Conservation (phyloP, 2,329 filamentous ascomycete species). For the Pseudogymnoascus sp. region DNA sequence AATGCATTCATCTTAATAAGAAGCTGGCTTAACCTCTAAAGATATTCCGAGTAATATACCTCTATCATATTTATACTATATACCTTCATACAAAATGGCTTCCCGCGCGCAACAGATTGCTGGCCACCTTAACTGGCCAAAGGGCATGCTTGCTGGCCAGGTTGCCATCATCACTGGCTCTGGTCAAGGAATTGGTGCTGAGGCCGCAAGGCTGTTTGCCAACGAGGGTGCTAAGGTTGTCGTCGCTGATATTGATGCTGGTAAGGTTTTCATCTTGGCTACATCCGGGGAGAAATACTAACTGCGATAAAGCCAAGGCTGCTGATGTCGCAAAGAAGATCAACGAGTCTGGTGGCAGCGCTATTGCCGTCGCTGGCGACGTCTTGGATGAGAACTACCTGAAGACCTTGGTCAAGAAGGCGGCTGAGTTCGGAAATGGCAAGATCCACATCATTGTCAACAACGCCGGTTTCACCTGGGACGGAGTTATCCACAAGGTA, state of each 20-base stretch:
- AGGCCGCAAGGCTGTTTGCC: slow-evolving; percentile 72
- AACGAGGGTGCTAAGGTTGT: slow-evolving; percentile 83
- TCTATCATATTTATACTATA: not conserved
- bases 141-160: slow-evolving; percentile 70
- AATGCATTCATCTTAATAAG: not conserved
- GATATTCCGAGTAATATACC: not conserved
- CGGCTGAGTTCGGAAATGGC: slow-evolving; percentile 72
- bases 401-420: slow-evolving; percentile 60
- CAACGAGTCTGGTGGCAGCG: slow-evolving; percentile 55
- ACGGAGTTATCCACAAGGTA: slow-evolving; percentile 81
- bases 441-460: slow-evolving; percentile 91
- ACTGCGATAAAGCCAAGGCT: slow-evolving; percentile 53
- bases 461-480: slow-evolving; percentile 89
- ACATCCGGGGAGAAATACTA: slow-evolving; percentile 15
- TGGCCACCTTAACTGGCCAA: slow-evolving; percentile 73
- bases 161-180: slow-evolving; percentile 82
- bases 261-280: slow-evolving; percentile 35
- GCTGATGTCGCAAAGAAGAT: slow-evolving; percentile 61
- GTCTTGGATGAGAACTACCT: slow-evolving; percentile 66
- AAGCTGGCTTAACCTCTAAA: not conserved
- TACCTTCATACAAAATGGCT: slow-evolving; percentile 21
- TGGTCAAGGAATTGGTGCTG: slow-evolving; percentile 82
- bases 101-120: slow-evolving; percentile 63
- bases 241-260: slow-evolving; percentile 71
- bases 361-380: slow-evolving; percentile 69